Evolutionary conservation across 2,329 filamentous ascomycete species (phyloP), one percentile per base, ranked within the genome.

Genomic region (Epichloe uncinata): DNA sequence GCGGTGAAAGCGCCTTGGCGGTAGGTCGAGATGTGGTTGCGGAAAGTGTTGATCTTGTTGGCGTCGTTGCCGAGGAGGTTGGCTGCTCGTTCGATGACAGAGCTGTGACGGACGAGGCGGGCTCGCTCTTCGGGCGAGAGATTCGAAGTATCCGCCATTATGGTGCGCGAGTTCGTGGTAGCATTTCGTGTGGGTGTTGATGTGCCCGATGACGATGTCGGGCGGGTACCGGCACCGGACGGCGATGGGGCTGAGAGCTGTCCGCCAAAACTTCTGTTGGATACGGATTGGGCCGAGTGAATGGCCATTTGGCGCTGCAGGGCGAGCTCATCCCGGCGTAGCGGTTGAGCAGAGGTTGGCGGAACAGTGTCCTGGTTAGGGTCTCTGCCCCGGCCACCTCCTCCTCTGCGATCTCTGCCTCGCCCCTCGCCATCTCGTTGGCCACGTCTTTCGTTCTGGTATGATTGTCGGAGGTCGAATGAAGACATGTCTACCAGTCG

Each of bases 291-390:
- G 1, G 88, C 84, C 46, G 83, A 90, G 58, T 95, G 89, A 46
- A 97, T 88, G 40, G 89, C 90, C 74, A 95, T 82, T 60, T 95
- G 88, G 47, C 93, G 77, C 61, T 97, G 91, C 64, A 88, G 95
- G 2, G 93, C 91, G 48, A 95, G 70, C 66, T 97, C 88, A 55
- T 94, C 93, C 61, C 93, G 75, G 45, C 86, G 79, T 61, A 96
- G 65, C 1, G 88, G 83, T 56, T 93, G 87, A 1, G 86, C 84
- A 49, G 85, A 87, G 34, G 85, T 86, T 5, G 78, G 71, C 4
- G 88, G 85, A 22, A 91, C 68, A 18, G 85, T 75, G 56, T 96
- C 90, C 0, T 85, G 77, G 64, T 95, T 95, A 2, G 90, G 89
- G 65, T 96, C 89, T 42, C 89, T 80, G 22, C 89, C 90, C 57